Base-by-base conservation (phyloP, 2,329 filamentous ascomycete species). In the Nemania abortiva region DNA sequence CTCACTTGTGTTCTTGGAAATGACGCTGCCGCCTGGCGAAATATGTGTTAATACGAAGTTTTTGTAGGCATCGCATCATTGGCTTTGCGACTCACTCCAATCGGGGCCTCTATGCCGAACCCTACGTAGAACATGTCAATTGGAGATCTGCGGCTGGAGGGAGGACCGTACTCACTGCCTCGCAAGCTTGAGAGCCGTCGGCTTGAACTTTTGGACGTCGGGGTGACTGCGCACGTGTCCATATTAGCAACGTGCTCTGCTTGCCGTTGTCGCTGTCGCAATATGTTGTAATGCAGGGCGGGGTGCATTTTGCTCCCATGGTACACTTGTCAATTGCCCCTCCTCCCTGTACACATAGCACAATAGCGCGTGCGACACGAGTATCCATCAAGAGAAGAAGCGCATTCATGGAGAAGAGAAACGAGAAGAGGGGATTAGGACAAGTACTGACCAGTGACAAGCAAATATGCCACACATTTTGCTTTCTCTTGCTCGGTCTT, bases 381-480 rank as follows among this genome's bases (percentile, higher is more conserved):
- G 37, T 13, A 13, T 13, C 4, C 10, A 42, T 13, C 15, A 20
- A 18, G 27, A 34, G 5, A 20, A 34, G 27, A 53, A 5, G 50
- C 29, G 50, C 24, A 20, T 34, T 5, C 31, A 34, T n/a, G 24
- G 50, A 29, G 52, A 53, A 31, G 5, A 13, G 15, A 31, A 31
- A n/a, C 5, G 27, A 31, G 18, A 22, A 31, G n/a, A 42, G 20
- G 31, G 54, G n/a, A 56, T 13, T 10, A 18, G 22, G 45, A 52
- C 6, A 31, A 31, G 15, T 68, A 87, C 90, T 81, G 84, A 97
- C 94, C 89, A 87, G 84, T 98, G 93, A 84, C 95, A 98, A 78
- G 94, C 95, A 83, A 98, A 98, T 80, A 98, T 97, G 83, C 94
- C 94, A 91, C 94, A 97, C 94, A 97, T 97, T 77, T 81, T 92